phyloP scores from a whole-genome alignment of 768 basidiomycete genomes.

The Hysterangium stoloniferum region DNA sequence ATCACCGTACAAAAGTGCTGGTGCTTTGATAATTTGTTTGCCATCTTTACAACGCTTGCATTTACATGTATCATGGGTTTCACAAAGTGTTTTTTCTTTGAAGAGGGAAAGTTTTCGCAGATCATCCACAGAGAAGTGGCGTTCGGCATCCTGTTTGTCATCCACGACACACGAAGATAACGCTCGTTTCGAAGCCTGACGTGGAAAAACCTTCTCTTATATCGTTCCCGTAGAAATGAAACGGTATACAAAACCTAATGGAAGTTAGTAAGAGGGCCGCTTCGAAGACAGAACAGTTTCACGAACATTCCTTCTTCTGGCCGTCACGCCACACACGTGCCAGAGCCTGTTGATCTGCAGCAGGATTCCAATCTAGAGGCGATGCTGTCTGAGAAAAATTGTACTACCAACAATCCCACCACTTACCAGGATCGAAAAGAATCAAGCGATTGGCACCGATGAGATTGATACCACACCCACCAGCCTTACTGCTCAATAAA shows the following conservation, averaged over 20 bases:
- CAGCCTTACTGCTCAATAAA: conserved; percentile 89
- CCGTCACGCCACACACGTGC: conserved; percentile 99
- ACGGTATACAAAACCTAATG: conserved; percentile 89
- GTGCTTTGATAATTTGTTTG: conserved; percentile 73
- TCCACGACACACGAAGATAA: conserved; percentile 98
- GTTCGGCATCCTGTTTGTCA: conserved; percentile 90
- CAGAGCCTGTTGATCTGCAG: conserved; percentile 95
- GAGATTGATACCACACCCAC: conserved; percentile 94
- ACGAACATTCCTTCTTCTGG: conserved; percentile 97
- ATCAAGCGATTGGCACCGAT: conserved; percentile 96
- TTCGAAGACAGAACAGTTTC: not conserved
- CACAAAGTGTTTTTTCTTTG: conserved; percentile 78
- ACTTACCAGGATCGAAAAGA: conserved; percentile 83
- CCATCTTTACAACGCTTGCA: conserved; percentile 87
- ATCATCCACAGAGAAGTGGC: conserved; percentile 87
- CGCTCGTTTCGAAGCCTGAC: conserved; percentile 93
- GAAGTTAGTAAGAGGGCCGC: not conserved
- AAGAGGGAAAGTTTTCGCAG: conserved; percentile 88
- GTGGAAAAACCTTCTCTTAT: conserved; percentile 98
- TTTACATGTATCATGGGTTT: conserved; percentile 98
- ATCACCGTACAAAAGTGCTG: conserved; percentile 89
- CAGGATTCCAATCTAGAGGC: conserved; percentile 90
- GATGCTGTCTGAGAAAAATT: not conserved
- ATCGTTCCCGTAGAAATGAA: conserved; percentile 97
- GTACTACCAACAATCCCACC: conserved; percentile 13